Conservation (phyloP, 2,329 filamentous ascomycete species). For the Alternaria brassicicola region DNA sequence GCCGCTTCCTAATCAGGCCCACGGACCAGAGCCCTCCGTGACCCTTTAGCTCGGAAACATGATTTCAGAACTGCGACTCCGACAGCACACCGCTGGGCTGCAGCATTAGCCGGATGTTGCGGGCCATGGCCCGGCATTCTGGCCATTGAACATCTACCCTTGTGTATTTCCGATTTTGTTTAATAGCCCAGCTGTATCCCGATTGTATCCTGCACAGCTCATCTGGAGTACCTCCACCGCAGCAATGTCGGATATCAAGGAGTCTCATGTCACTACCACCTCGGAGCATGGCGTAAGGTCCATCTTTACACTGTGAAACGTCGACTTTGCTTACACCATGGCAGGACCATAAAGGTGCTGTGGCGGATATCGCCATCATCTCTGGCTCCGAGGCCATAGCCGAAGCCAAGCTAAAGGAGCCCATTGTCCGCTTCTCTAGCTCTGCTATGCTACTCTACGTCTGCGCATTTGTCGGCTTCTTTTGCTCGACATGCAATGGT, state of each 20-base stretch:
- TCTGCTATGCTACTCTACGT: constrained; percentile 32
- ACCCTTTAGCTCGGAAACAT: constrained; percentile 1
- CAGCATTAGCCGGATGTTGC: constrained; percentile 23
- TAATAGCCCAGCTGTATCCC: constrained; percentile 21
- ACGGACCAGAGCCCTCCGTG: constrained; percentile 13
- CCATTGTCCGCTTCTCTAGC: constrained; percentile 39
- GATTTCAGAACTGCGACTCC: constrained; percentile 20
- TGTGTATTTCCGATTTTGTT: constrained; percentile 10
- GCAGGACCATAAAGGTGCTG: constrained; percentile 19
- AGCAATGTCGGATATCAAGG: constrained; percentile 26
- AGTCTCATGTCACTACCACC: constrained; percentile 15
- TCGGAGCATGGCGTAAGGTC: constrained; percentile 25
- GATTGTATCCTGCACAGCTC: constrained; percentile 16
- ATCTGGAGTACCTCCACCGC: constrained; percentile 9
- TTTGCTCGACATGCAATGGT: constrained; percentile 62
- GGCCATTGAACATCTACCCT: background rate
- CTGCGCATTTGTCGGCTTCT: constrained; percentile 44
- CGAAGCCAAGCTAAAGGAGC: constrained; percentile 62
- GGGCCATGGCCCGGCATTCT: constrained; percentile 14
- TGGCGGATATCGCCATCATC: constrained; percentile 54
- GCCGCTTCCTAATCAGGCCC: constrained; percentile 4
- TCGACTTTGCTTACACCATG: background rate
- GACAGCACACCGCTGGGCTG: constrained; percentile 10
- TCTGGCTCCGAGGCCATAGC: constrained; percentile 61
- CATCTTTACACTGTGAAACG: background rate